phyloP scores from a whole-genome alignment of 768 basidiomycete genomes.

The Tulasnella calospora region DNA sequence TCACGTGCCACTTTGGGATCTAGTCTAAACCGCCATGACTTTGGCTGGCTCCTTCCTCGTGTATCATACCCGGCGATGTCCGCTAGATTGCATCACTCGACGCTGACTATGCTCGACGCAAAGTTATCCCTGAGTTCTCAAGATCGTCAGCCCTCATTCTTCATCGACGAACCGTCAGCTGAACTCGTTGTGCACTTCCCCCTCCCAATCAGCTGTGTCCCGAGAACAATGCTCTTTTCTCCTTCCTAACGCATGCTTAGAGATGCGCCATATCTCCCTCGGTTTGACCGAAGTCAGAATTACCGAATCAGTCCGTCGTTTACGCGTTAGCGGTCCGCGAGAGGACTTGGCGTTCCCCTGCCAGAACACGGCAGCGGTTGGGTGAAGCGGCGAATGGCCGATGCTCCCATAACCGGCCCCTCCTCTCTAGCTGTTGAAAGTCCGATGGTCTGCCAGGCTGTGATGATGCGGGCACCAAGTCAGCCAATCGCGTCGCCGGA shows the following conservation, averaged over 20 bases:
- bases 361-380: neutral
- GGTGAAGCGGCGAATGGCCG: neutral
- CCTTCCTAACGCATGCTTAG: neutral
- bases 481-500: neutral
- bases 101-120: neutral
- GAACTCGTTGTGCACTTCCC: neutral
- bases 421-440: neutral
- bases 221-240: neutral
- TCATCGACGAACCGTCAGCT: neutral
- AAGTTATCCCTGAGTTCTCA: neutral
- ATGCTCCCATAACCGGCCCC: neutral
- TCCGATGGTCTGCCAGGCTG: neutral
- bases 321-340: neutral
- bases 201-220: neutral
- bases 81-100: neutral
- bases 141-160: neutral
- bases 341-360: neutral
- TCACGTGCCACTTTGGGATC: neutral
- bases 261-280: neutral
- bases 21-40: neutral
- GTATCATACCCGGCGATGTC: neutral
- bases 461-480: neutral
- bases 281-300: neutral
- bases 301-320: neutral
- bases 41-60: neutral